Conservation (phyloP, 2,329 filamentous ascomycete genomes). For the Podosphaera fusca region DNA sequence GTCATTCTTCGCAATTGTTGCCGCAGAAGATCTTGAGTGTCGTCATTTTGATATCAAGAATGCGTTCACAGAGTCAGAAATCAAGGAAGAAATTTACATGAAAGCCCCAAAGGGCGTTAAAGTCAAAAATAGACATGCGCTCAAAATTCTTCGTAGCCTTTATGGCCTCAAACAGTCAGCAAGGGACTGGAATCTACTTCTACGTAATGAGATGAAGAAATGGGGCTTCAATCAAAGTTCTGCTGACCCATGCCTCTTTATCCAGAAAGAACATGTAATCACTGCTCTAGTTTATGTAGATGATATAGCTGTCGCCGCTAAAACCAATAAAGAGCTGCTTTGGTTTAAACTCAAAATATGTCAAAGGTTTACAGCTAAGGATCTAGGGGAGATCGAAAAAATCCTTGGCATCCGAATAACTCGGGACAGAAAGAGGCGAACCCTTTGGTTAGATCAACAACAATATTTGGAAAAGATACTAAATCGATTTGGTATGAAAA, state of each 20-base stretch:
- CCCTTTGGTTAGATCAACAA: not conserved
- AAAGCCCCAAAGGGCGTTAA: no score
- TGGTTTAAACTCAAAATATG: not conserved
- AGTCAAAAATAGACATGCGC: no score
- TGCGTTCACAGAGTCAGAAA: not conserved
- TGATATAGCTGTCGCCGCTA: not conserved
- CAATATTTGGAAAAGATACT: conserved; percentile 1
- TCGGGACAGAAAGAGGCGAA: not conserved
- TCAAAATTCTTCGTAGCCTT: no score
- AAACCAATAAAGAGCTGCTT: not conserved
- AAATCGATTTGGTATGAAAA: not conserved
- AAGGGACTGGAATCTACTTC: not conserved
- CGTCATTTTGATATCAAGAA: not conserved
- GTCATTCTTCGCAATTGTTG: not conserved
- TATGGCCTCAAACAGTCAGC: not conserved
- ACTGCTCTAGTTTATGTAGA: not conserved
- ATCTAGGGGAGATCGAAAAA: not conserved
- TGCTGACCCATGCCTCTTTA: not conserved
- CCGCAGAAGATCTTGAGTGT: not conserved
- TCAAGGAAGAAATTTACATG: not conserved
- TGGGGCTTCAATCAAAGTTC: not conserved
- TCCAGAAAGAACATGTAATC: not conserved
- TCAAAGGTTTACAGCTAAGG: not conserved
- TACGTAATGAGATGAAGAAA: not conserved
- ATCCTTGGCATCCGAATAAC: not conserved